Evolutionary conservation across 1,139 yeast genomes (phyloP).

Genomic region (Blastobotrys serpentis): DNA sequence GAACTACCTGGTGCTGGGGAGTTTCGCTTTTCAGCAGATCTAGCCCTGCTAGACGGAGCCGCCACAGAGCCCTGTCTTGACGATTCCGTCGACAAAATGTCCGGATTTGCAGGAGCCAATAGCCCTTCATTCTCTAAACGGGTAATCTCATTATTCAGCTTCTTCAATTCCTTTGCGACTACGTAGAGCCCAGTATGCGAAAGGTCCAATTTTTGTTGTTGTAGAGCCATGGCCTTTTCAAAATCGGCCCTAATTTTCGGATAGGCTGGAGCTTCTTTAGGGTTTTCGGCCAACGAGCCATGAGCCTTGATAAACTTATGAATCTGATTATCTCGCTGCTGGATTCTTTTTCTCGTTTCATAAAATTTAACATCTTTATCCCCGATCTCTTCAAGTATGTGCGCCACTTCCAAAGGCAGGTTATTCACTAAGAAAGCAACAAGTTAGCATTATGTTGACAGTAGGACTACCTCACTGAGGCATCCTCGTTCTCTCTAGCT

Average conservation of each 20-base stretch:
- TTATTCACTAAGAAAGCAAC: slow-evolving; percentile 51
- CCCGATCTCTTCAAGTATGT: slow-evolving; percentile 74
- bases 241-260: slow-evolving; percentile 71
- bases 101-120: slow-evolving; percentile 46
- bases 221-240: slow-evolving; percentile 58
- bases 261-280: slow-evolving; percentile 71
- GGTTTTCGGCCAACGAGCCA: slow-evolving; percentile 78
- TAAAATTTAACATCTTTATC: slow-evolving; percentile 64
- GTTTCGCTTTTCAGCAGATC: slow-evolving; percentile 15
- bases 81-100: slow-evolving; percentile 15
- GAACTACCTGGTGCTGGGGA: slow-evolving; percentile 22
- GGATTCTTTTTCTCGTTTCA: slow-evolving; percentile 66
- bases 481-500: slow-evolving; percentile 17
- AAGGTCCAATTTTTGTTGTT: slow-evolving; percentile 71
- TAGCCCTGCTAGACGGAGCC: slow-evolving; percentile 1
- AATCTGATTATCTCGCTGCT: slow-evolving; percentile 70
- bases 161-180: slow-evolving; percentile 69
- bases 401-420: slow-evolving; percentile 85
- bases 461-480: neutral
- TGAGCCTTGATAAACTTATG: slow-evolving; percentile 81
- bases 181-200: slow-evolving; percentile 82
- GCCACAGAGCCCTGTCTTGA: slow-evolving; percentile 19
- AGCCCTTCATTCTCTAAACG: slow-evolving; percentile 78
- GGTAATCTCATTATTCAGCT: slow-evolving; percentile 72
- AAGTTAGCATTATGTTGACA: neutral